A percentile compares a stretch with the other conserved stretches of the same genome.
Conservation (phyloP, 495 filamentous ascomycete genomes). For the Pseudotulostoma volvatum region DNA sequence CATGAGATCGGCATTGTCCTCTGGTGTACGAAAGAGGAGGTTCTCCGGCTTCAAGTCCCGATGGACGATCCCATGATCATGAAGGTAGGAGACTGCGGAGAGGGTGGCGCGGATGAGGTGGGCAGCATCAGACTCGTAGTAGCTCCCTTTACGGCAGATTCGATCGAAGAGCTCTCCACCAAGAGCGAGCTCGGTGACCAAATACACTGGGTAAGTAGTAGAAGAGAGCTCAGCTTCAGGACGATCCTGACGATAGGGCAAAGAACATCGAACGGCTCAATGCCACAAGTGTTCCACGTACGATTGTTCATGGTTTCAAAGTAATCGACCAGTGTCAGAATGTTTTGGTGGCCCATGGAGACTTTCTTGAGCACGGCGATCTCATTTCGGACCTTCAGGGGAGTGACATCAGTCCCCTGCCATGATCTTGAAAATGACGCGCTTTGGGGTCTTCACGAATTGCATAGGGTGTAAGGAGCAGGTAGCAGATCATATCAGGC, state of each 20-base stretch:
- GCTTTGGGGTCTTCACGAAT: too few species aligned
- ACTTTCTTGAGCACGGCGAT: conserved; percentile 93
- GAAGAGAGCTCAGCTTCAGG: too few species aligned
- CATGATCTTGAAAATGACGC: too few species aligned
- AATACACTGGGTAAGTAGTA: conserved; percentile 45
- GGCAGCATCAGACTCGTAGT: conserved; percentile 93
- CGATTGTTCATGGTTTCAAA: conserved; percentile 99
- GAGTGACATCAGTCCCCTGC: too few species aligned
- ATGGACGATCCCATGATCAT: conserved; percentile 97
- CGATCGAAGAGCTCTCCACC: conserved; percentile 96
- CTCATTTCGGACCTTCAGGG: conserved; percentile 75
- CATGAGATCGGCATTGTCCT: conserved; percentile 50
- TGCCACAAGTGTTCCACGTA: conserved; percentile 21
- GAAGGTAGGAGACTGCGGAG: conserved; percentile 93
- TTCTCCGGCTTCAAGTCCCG: conserved; percentile 53
- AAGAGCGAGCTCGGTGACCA: conserved; percentile 91
- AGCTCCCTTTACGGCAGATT: conserved; percentile 94
- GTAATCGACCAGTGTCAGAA: conserved; percentile 93
- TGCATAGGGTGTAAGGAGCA: too few species aligned
- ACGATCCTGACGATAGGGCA: too few species aligned
- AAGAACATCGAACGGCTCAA: neutral
- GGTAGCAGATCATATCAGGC: too few species aligned
- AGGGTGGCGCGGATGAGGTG: conserved; percentile 89
- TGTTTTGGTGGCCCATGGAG: conserved; percentile 96
- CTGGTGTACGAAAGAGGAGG: conserved; percentile 37